Evolutionary conservation across 306 rosid genomes (phyloP), one percentile per base, ranked within the genome.

Genomic region (Abrus precatorius): DNA sequence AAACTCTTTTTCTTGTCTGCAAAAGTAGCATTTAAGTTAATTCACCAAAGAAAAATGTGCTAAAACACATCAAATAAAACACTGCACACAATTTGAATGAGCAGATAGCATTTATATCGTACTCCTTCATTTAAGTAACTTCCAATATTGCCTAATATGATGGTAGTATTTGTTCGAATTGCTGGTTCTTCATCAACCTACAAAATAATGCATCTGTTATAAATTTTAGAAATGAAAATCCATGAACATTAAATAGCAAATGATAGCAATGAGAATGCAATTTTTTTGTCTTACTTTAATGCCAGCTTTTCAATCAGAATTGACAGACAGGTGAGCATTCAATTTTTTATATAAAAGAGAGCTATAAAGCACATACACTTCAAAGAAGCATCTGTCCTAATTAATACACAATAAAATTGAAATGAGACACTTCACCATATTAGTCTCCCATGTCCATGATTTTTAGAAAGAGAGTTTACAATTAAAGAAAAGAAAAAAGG

Each of bases 121-220:
- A 96, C 99, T 96, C 99, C 99, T 34, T 96, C 99, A 7, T 88
- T 93, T 78, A 96, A 86, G 90, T 93, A 75, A 86, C 85, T 89
- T 48, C 98, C 99, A 83, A 93, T 96, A 83, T 96, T 96, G 79
- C 99, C 99, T 40, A 96, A 87, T 69, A 96, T 85, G 81, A 96
- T 96, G 84, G 99, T 96, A 29, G 99, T 96, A 86, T 96, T 96
- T 54, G 99, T 92, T 85, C 99, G 88, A 77, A 96, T 96, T 55
- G 98, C 97, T 69, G 99, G 85, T 83, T 96, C 99, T 88, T 96
- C 99, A 79, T 96, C 99, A 76, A 96, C 98, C 99, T 96, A 88
- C 82, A 86, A 86, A 66, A 70, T 69, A 59, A 62, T 55, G 40
- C 59, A 84, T 47, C 47, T 44, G 56, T 85, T 53, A 47, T 71